phyloP scores from a whole-genome alignment of 805 yeast genomes.

The Candida broadrunensis region DNA sequence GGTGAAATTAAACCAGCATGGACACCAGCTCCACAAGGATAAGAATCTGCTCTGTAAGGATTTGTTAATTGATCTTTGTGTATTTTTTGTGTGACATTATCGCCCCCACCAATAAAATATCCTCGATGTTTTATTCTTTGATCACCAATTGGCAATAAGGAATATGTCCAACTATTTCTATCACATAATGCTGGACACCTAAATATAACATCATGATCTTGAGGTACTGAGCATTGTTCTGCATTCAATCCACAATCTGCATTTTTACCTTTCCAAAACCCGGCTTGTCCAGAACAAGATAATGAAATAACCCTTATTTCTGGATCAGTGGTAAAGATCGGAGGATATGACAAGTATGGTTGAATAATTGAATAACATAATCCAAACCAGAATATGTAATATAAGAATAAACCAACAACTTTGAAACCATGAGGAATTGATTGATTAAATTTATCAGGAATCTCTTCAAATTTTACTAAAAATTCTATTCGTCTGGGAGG shows the following conservation, averaged over 20 bases:
- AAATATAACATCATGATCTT: constrained; percentile 48
- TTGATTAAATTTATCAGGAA: constrained; percentile 38
- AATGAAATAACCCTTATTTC: constrained; percentile 37
- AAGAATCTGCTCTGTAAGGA: constrained; percentile 87
- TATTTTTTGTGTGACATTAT: constrained; percentile 6
- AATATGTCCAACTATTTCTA: constrained; percentile 70
- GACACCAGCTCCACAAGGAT: constrained; percentile 84
- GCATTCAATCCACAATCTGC: constrained; percentile 75
- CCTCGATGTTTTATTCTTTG: constrained; percentile 65
- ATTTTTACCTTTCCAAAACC: constrained; percentile 75
- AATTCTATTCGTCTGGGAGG: constrained; percentile 39
- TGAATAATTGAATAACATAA: constrained; percentile 33
- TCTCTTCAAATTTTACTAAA: constrained; percentile 26
- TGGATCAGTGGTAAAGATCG: constrained; percentile 20
- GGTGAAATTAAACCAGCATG: constrained; percentile 82
- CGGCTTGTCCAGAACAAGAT: constrained; percentile 44
- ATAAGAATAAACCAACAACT: constrained; percentile 29
- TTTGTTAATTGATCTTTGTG: constrained; percentile 32
- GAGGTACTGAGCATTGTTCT: constrained; percentile 47
- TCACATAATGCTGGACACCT: constrained; percentile 90
- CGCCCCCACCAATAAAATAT: constrained; percentile 77
- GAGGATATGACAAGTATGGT: constrained; percentile 46
- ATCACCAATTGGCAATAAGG: constrained; percentile 72
- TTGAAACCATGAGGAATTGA: constrained; percentile 23
- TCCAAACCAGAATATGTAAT: constrained; percentile 47